A percentile compares a stretch with the other conserved stretches of the same genome.
Conservation (phyloP, 805 yeast species). For the Nakazawaea pomicola region DNA sequence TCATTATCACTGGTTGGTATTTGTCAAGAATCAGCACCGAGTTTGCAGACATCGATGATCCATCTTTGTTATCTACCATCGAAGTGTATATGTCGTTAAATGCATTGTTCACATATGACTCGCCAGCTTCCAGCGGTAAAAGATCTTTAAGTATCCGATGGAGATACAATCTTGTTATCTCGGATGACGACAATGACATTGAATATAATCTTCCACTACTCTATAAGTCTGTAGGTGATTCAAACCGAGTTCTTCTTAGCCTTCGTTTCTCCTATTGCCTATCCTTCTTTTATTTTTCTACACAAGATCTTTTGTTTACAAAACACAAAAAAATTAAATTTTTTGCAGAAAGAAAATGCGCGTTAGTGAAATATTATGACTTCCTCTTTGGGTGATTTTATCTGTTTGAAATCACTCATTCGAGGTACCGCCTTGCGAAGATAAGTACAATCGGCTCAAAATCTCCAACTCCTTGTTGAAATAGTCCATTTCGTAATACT, state of each 20-base stretch:
- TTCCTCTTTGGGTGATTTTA: not conserved
- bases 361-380: not conserved
- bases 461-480: slow-evolving; percentile 36
- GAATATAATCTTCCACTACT: no score
- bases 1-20: slow-evolving; percentile 20
- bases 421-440: not conserved
- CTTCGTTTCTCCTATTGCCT: no score
- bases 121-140: slow-evolving; percentile 33
- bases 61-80: not conserved
- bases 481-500: slow-evolving; percentile 32
- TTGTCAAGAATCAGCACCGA: slow-evolving; percentile 12
- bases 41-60: no score
- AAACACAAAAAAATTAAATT: not conserved
- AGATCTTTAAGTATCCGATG: slow-evolving; percentile 31
- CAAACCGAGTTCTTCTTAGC: no score
- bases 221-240: no score
- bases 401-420: not conserved
- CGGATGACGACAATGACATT: slow-evolving; percentile 3
- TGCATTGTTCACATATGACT: slow-evolving; percentile 28
- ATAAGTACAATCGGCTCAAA: slow-evolving; percentile 9
- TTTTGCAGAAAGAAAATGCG: not conserved
- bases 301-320: not conserved
- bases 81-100: slow-evolving; percentile 9
- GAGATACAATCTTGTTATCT: slow-evolving; percentile 29
- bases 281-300: not conserved